Percentiles rank a stretch among this genome's conserved stretches.
These are phyloP conservation scores for Medicago ruthenica DNA, from an alignment of 306 rosid species.

Conservation along the genomic window DNA sequence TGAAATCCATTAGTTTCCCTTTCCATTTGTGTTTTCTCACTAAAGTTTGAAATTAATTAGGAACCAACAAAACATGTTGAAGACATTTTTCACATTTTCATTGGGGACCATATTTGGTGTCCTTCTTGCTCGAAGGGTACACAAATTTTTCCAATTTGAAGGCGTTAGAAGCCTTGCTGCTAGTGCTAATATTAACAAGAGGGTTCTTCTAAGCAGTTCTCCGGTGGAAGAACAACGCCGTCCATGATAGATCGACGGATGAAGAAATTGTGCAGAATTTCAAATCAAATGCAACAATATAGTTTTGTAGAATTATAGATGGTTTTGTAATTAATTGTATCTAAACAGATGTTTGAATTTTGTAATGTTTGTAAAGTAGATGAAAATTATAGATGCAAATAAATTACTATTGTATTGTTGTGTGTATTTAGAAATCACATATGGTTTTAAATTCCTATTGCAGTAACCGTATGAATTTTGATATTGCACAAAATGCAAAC, in stretches of 20 bases:
- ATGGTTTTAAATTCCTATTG: background rate
- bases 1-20: background rate
- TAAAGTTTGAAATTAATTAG: background rate
- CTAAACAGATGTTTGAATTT: background rate
- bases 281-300: background rate
- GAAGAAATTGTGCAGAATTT: background rate
- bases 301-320: background rate
- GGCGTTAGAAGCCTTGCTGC: constrained; percentile 33
- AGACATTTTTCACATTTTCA: constrained; percentile 42
- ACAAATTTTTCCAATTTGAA: constrained; percentile 21
- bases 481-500: background rate
- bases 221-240: constrained; percentile 12
- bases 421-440: background rate
- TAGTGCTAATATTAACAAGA: constrained; percentile 38
- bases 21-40: background rate
- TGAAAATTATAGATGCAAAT: background rate
- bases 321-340: background rate
- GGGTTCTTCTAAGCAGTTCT: constrained; percentile 22
- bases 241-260: background rate
- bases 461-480: background rate
- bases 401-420: background rate
- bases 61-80: constrained; percentile 35
- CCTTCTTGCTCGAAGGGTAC: constrained; percentile 17
- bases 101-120: constrained; percentile 45
- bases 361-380: background rate